Evolutionary conservation across 306 rosid species (phyloP).

Genomic region (Biancaea sappan): DNA sequence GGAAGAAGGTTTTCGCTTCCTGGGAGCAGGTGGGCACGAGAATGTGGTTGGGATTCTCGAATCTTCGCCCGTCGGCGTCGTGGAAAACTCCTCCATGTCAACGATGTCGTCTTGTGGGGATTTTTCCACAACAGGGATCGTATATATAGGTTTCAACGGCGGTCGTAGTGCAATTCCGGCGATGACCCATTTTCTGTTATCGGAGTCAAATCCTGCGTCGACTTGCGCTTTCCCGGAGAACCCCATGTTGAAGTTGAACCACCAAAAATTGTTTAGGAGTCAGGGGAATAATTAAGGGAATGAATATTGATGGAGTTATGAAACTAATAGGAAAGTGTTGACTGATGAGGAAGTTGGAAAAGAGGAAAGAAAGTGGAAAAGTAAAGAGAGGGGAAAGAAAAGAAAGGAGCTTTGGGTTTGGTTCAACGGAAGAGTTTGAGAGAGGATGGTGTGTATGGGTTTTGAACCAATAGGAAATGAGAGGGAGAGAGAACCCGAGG

Average conservation of each 20-base stretch:
- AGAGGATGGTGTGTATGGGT: slow-evolving; percentile 22
- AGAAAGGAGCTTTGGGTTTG: slow-evolving; percentile 22
- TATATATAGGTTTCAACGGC: slow-evolving; percentile 67
- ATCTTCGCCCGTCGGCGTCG: slow-evolving; percentile 81
- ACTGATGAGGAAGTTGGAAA: slow-evolving; percentile 21
- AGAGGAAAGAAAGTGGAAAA: slow-evolving; percentile 26
- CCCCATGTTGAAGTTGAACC: slow-evolving; percentile 55
- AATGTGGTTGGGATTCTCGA: slow-evolving; percentile 53
- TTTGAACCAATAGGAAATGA: slow-evolving; percentile 12
- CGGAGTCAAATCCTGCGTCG: slow-evolving; percentile 51
- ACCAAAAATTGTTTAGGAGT: slow-evolving; percentile 18
- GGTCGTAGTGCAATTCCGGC: slow-evolving; percentile 61
- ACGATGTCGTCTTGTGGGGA: not conserved
- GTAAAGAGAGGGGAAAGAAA: slow-evolving; percentile 31
- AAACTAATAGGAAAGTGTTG: slow-evolving; percentile 59
- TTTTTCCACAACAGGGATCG: slow-evolving; percentile 40
- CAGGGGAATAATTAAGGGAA: slow-evolving; percentile 39
- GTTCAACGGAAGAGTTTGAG: slow-evolving; percentile 33
- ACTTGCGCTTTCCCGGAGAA: slow-evolving; percentile 53
- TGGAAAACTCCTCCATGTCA: slow-evolving; percentile 41
- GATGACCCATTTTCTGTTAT: slow-evolving; percentile 63
- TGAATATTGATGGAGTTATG: slow-evolving; percentile 28
- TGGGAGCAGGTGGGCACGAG: slow-evolving; percentile 88
- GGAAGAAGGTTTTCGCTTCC: slow-evolving; percentile 60
- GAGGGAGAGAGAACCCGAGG: slow-evolving; percentile 43